Evolutionary conservation across 805 yeast species (phyloP).

Genomic region (Wickerhamiella siamensis): DNA sequence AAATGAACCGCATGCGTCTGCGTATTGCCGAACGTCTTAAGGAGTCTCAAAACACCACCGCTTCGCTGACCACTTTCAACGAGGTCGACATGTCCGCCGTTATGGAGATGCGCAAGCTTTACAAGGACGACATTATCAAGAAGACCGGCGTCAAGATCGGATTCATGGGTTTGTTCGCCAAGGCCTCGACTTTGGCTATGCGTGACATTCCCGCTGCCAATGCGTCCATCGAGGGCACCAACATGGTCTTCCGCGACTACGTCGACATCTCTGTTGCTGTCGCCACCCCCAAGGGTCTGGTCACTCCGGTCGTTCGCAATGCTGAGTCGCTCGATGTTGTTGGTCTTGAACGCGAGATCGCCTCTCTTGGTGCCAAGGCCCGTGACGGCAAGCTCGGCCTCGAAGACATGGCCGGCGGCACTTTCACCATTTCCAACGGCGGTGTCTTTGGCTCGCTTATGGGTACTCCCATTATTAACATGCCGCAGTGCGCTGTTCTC

Average conservation of each 20-base stretch:
- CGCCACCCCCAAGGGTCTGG: constrained; percentile 98
- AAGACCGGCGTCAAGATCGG: constrained; percentile 91
- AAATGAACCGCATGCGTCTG: constrained; percentile 98
- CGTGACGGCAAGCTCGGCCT: constrained; percentile 92
- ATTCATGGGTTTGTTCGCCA: constrained; percentile 96
- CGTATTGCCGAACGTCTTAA: constrained; percentile 97
- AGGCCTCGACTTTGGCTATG: constrained; percentile 84
- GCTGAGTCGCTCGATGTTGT: constrained; percentile 81
- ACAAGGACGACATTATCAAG: constrained; percentile 92
- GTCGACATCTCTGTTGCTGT: constrained; percentile 93
- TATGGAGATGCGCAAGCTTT: constrained; percentile 86
- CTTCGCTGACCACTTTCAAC: constrained; percentile 93
- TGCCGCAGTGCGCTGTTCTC: constrained; percentile 96
- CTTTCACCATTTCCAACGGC: constrained; percentile 97
- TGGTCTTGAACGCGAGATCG: constrained; percentile 80
- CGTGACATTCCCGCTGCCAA: constrained; percentile 91
- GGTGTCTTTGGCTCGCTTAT: constrained; percentile 96
- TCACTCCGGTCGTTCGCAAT: constrained; percentile 94
- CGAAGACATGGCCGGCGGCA: constrained; percentile 99
- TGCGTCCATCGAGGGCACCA: constrained; percentile 68
- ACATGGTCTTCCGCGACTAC: constrained; percentile 87
- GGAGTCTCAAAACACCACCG: constrained; percentile 98
- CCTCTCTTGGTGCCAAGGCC: constrained; percentile 74
- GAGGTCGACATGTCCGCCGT: constrained; percentile 93
- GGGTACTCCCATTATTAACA: constrained; percentile 96